phyloP scores from a whole-genome alignment of 2,329 filamentous ascomycete genomes.

The Neopestalotiopsis sp. region DNA sequence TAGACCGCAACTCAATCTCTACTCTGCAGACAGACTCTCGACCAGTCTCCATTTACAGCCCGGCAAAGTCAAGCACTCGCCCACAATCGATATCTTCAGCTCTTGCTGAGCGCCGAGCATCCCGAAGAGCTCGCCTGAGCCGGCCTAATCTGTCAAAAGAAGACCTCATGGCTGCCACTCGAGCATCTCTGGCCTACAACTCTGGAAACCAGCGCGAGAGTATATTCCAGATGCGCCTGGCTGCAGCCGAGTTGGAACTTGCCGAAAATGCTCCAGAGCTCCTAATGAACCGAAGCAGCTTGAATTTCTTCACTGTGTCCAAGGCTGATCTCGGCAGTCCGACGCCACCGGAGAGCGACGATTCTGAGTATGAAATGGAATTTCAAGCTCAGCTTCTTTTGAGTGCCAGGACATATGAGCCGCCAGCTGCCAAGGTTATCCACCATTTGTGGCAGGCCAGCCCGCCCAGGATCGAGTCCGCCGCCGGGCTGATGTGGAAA shows the following conservation, averaged over 20 bases:
- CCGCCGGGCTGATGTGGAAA: constrained; percentile 31
- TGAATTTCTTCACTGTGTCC: constrained; percentile 47
- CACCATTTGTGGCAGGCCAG: constrained; percentile 30
- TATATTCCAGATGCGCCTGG: constrained; percentile 51
- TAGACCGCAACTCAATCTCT: constrained; percentile 57
- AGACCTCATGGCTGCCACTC: constrained; percentile 30
- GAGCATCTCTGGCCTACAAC: constrained; percentile 32
- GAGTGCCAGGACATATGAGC: constrained; percentile 15
- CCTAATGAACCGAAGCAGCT: constrained; percentile 40
- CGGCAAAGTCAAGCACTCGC: constrained; percentile 20
- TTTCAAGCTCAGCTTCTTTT: constrained; percentile 22
- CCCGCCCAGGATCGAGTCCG: constrained; percentile 16
- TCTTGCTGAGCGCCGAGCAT: constrained; percentile 44
- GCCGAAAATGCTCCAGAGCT: constrained; percentile 46
- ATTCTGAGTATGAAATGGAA: constrained; percentile 46
- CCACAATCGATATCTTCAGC: constrained; percentile 38
- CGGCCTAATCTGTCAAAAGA: constrained; percentile 35
- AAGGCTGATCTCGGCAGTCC: constrained; percentile 53
- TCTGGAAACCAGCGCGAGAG: constrained; percentile 41
- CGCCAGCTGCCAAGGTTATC: constrained; percentile 15
- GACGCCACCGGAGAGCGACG: constrained; percentile 60
- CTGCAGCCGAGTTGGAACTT: constrained; percentile 52
- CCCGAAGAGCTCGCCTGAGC: constrained; percentile 43
- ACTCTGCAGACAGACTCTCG: constrained; percentile 48
- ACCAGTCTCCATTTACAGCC: constrained; percentile 32